These are phyloP conservation scores for Cryphonectria radicalis DNA, from an alignment of 2,329 filamentous ascomycete genomes.

Conservation along the genomic window DNA sequence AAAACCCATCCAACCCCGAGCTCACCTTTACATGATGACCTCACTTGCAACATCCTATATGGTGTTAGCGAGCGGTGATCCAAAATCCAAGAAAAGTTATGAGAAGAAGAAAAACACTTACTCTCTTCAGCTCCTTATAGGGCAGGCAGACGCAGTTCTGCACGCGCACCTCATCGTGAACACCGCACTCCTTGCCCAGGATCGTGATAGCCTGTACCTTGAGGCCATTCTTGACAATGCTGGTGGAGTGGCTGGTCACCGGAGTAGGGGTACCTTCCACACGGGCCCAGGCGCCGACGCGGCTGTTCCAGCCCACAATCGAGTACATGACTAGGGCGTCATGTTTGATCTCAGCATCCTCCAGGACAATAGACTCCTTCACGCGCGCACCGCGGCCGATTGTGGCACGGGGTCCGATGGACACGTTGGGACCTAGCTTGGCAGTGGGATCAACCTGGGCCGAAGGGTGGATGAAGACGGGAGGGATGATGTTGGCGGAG, in stretches of 20 bases:
- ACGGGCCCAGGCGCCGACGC: conserved; percentile 95
- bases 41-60: conserved; percentile 78
- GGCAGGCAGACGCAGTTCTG: conserved; percentile 98
- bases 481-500: conserved; percentile 85
- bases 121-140: conserved; percentile 96
- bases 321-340: conserved; percentile 94
- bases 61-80: conserved; percentile 1
- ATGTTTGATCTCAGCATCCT: conserved; percentile 94
- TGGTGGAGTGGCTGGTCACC: conserved; percentile 85
- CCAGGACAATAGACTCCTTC: conserved; percentile 95
- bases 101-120: conserved; percentile 50
- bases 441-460: conserved; percentile 91
- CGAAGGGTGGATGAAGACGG: conserved; percentile 93
- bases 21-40: conserved; percentile 62
- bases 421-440: conserved; percentile 96
- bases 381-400: conserved; percentile 87
- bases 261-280: conserved; percentile 94
- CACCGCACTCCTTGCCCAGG: conserved; percentile 91
- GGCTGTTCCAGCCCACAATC: conserved; percentile 96
- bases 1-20: neutral
- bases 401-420: conserved; percentile 84
- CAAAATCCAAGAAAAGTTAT: neutral
- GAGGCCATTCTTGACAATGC: conserved; percentile 95
- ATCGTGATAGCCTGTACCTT: conserved; percentile 99
- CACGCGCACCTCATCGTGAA: conserved; percentile 91